Conservation (phyloP, 2,329 filamentous ascomycete genomes). For the Alternaria hordeiaustralica region DNA sequence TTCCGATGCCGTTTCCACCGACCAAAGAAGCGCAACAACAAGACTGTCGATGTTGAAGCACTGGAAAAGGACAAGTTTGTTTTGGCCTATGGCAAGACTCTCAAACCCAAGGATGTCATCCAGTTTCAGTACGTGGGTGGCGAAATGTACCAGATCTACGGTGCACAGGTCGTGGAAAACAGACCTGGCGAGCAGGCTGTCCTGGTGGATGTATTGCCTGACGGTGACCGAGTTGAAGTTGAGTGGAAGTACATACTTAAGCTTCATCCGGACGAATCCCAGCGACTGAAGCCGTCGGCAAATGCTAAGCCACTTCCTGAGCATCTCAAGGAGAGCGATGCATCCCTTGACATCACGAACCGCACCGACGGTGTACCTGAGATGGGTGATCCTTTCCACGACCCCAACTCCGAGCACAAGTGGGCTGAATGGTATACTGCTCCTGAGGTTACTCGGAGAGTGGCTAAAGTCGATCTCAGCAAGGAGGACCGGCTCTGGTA, state of each 20-base stretch:
- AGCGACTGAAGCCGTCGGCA: constrained; percentile 74
- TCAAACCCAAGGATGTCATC: constrained; percentile 77
- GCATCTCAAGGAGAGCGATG: constrained; percentile 55
- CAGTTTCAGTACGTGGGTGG: constrained; percentile 81
- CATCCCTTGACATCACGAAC: constrained; percentile 54
- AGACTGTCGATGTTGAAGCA: constrained; percentile 71
- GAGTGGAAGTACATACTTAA: constrained; percentile 85
- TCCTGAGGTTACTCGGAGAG: constrained; percentile 52
- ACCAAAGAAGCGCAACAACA: constrained; percentile 84
- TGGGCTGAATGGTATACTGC: constrained; percentile 73
- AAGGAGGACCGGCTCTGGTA: constrained; percentile 83
- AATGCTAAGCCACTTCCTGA: constrained; percentile 74
- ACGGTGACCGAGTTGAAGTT: constrained; percentile 77
- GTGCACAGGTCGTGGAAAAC: constrained; percentile 86
- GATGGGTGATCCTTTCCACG: constrained; percentile 56
- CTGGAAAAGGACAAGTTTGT: constrained; percentile 75
- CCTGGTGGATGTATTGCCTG: constrained; percentile 82
- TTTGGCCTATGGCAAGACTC: constrained; percentile 68
- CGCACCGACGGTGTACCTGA: constrained; percentile 58
- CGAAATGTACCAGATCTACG: constrained; percentile 89
- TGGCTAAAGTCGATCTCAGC: constrained; percentile 73
- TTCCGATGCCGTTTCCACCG: constrained; percentile 95
- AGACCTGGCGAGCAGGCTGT: constrained; percentile 75
- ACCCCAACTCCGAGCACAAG: constrained; percentile 54
- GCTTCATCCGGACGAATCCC: constrained; percentile 73